phyloP scores from a whole-genome alignment of 768 basidiomycete species.

The Amanita phalloides region DNA sequence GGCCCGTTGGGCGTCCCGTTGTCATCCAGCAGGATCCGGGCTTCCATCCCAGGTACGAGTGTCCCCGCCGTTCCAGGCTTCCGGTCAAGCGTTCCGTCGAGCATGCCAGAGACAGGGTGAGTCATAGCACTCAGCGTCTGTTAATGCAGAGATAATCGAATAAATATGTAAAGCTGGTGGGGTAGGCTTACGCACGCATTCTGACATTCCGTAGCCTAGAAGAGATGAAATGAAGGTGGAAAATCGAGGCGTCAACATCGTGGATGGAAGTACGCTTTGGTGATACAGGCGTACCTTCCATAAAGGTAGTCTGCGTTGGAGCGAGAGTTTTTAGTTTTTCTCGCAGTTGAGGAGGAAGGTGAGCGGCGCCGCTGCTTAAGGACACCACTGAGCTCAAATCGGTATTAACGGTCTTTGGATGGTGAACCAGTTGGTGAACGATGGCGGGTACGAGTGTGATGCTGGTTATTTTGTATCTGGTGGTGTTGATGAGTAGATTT shows the following conservation, averaged over 20 bases:
- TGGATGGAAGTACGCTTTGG: neutral
- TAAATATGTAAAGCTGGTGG: neutral
- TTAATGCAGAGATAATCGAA: neutral
- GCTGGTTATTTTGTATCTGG: conserved; percentile 45
- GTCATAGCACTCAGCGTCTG: conserved; percentile 49
- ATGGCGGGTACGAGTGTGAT: conserved; percentile 51
- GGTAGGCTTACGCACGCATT: conserved; percentile 32
- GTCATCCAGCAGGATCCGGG: conserved; percentile 46
- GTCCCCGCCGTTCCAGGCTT: conserved; percentile 42
- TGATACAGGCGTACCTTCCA: conserved; percentile 29
- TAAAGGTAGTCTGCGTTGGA: conserved; percentile 20
- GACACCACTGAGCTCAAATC: conserved; percentile 42
- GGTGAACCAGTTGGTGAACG: conserved; percentile 53
- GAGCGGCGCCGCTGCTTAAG: conserved; percentile 50
- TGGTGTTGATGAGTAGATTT: too few species aligned
- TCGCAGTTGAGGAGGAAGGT: conserved; percentile 50
- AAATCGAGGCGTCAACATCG: neutral
- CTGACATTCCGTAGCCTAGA: conserved; percentile 64
- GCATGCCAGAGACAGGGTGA: conserved; percentile 32
- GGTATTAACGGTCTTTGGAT: conserved; percentile 33
- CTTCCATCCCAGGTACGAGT: conserved; percentile 55
- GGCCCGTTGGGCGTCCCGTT: conserved; percentile 22
- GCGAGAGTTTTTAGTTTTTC: conserved; percentile 27
- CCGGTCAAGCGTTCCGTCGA: conserved; percentile 30
- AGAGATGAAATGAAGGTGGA: neutral